Percentiles rank a stretch among this genome's conserved stretches.
phyloP scores from a whole-genome alignment of 805 yeast genomes.

The Candida parachauliodes region DNA sequence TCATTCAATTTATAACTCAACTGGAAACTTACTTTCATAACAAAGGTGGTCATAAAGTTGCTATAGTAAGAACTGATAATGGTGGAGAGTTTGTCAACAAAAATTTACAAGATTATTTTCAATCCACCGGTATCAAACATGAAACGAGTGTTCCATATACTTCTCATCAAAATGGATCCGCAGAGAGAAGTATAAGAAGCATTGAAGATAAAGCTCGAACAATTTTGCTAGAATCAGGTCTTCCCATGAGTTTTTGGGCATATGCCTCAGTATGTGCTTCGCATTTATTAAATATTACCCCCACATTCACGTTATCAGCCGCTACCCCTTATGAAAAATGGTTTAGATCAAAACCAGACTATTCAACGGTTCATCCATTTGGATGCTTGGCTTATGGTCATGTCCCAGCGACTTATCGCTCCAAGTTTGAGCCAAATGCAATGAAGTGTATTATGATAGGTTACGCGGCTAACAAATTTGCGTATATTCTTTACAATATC shows the following conservation, averaged over 20 bases:
- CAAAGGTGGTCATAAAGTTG: neutral
- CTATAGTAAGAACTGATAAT: constrained; percentile 11
- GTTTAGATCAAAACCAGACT: neutral
- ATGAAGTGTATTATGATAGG: neutral
- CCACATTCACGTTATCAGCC: neutral
- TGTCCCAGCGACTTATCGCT: neutral
- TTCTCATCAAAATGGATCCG: constrained; percentile 4
- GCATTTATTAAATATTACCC: neutral
- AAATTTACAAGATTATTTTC: neutral
- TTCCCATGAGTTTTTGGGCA: neutral
- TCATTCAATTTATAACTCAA: constrained; percentile 6
- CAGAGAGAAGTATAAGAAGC: constrained; percentile 3
- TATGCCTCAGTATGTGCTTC: neutral
- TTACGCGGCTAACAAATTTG: neutral
- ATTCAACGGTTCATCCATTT: neutral
- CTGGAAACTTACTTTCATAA: neutral
- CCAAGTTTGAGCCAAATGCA: neutral
- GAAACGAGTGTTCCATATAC: neutral
- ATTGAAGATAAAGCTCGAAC: constrained; percentile 3
- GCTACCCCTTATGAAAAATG: neutral
- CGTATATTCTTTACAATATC: neutral
- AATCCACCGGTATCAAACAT: neutral
- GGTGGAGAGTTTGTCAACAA: constrained; percentile 5
- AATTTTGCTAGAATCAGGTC: neutral
- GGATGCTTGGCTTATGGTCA: constrained; percentile 1